phyloP scores from a whole-genome alignment of 2,329 filamentous ascomycete species.

The Aspergillus fructus region DNA sequence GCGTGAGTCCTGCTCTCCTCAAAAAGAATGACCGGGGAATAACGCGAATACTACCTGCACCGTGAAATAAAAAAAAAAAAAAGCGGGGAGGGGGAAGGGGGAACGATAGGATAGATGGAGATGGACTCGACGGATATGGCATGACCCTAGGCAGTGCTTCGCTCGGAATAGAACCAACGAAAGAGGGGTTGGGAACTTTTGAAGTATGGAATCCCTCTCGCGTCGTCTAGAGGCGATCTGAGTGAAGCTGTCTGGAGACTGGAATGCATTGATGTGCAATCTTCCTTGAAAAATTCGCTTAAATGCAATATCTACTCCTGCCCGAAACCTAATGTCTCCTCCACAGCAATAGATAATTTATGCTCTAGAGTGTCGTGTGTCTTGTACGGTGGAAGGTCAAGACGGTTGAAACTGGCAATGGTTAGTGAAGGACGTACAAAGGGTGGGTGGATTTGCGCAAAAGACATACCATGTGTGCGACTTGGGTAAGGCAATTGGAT shows the following conservation, averaged over 20 bases:
- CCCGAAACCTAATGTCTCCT: constrained; percentile 98
- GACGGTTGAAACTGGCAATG: constrained; percentile 78
- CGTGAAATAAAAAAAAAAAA: not conserved
- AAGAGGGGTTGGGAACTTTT: not conserved
- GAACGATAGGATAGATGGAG: constrained; percentile 1
- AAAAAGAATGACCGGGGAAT: constrained; percentile 9
- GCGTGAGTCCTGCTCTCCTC: constrained; percentile 1
- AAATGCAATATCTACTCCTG: constrained; percentile 69
- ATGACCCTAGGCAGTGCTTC: constrained; percentile 5
- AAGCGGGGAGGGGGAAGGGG: not conserved
- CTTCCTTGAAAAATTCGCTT: constrained; percentile 3
- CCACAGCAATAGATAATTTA: constrained; percentile 94
- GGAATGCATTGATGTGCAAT: constrained; percentile 12
- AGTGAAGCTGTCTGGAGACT: not conserved
- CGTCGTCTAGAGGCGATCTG: not conserved
- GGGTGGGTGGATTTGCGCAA: not conserved
- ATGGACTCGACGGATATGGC: constrained; percentile 3
- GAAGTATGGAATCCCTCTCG: not conserved
- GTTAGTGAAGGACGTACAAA: not conserved
- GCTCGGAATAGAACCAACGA: not conserved
- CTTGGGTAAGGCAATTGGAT: constrained; percentile 86
- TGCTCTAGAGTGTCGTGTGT: constrained; percentile 76
- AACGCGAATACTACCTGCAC: constrained; percentile 5
- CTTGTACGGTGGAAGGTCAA: constrained; percentile 94
- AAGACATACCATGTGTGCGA: constrained; percentile 88